Base-by-base conservation (phyloP, 129 eudicot species). In the Chrysanthemum makinoi region DNA sequence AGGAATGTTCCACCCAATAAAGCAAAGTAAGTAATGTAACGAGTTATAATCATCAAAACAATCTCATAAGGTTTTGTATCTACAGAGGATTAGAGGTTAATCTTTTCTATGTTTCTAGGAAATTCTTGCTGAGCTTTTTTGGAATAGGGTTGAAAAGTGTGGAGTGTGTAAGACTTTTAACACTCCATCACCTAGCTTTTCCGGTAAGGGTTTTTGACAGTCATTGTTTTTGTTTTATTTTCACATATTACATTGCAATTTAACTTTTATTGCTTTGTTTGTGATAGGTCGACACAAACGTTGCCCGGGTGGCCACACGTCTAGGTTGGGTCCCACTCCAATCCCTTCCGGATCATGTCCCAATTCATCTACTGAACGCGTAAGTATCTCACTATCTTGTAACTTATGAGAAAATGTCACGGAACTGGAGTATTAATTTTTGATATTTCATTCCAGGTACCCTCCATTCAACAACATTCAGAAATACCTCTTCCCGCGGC, bases 271-370 rank as follows among this genome's bases (percentile, higher is more conserved):
- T 72, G 53, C 46, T 66, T 22, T 12, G 75, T 66, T 48, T 39
- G 33, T 53, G 15, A 43, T 57, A 93, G 96, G 98, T 93, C 58
- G 98, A 93, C 72, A 81, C 86, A 26, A 89, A 93, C 79, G 91
- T 87, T 72, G 96, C 76, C 2, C 86, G 96, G 53, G 74, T 87
- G 57, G 87, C 84, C 48, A 88, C 91, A 47, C 98, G 96, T 62
- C 80, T 94, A 56, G 97, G 96, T 49, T 89, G 97, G 97, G 93
- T 94, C 61, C 99, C 97, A 13, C 74, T 94, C n/a, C 76, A 87
- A 76, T 89, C 92, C 78, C 86, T 87, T 15, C 90, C 95, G 0
- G 80, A 81, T 56, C 10, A 39, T 56, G 49, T 94, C 62, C 85
- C 73, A 72, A 12, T 94, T 5, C 97, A 94, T 77, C 81, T 72